phyloP scores from a whole-genome alignment of 2,329 filamentous ascomycete species.

The Fusarium falciforme region DNA sequence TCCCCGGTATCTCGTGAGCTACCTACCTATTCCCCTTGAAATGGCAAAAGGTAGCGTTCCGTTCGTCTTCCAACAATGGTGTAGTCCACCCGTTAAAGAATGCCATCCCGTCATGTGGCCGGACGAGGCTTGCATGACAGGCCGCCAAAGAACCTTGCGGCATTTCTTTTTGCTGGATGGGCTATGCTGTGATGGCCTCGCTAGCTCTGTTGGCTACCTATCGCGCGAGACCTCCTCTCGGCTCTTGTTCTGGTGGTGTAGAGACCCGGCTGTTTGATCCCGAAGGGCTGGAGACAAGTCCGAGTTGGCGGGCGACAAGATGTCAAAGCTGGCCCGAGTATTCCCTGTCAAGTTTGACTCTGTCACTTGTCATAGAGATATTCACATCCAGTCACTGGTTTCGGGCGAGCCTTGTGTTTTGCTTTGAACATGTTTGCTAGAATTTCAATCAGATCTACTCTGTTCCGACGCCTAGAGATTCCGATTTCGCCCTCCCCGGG shows the following conservation, averaged over 20 bases:
- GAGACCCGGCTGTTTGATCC: not conserved
- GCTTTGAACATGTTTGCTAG: not conserved
- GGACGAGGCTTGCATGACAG: conserved; percentile 20
- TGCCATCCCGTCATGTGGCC: conserved; percentile 23
- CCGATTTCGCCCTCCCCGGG: conserved; percentile 23
- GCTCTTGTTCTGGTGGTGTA: not conserved
- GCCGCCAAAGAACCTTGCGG: not conserved
- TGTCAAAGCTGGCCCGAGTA: not conserved
- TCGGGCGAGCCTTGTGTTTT: not conserved
- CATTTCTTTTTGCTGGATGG: conserved; percentile 12
- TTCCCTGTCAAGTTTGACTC: not conserved
- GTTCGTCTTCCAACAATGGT: not conserved
- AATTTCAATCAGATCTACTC: conserved; percentile 27
- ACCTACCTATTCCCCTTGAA: not conserved
- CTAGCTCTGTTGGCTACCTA: not conserved
- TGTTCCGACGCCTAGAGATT: conserved; percentile 18
- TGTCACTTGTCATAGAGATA: not conserved
- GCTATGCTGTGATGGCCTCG: not conserved
- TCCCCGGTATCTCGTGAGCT: not conserved
- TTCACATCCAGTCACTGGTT: not conserved
- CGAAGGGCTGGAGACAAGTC: not conserved
- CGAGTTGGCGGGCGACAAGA: not conserved
- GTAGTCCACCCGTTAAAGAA: conserved; percentile 9
- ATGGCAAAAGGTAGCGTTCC: not conserved
- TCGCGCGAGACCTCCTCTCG: not conserved